phyloP scores from a whole-genome alignment of 129 eudicot species.

The Centella asiatica region DNA sequence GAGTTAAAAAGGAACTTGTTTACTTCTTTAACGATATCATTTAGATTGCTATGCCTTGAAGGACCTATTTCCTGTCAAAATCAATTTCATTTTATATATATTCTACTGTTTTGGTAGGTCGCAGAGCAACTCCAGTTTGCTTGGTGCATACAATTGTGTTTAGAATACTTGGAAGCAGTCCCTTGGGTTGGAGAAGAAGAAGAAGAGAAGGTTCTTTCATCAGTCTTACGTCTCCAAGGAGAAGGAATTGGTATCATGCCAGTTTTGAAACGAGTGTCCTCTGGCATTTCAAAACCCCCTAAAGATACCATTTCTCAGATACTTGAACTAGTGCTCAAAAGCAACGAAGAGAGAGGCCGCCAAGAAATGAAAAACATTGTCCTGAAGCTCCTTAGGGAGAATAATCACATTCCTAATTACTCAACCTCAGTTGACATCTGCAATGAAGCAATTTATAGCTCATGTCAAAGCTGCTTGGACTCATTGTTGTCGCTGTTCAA shows the following conservation, averaged over 20 bases:
- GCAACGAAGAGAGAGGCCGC: conserved; percentile 76
- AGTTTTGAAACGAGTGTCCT: conserved; percentile 73
- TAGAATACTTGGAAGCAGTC: conserved; percentile 90
- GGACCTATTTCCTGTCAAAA: too few relatives aligned
- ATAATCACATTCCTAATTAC: conserved; percentile 36
- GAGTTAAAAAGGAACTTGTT: too few relatives aligned
- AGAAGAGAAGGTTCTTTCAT: conserved; percentile 85
- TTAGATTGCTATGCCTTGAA: too few relatives aligned
- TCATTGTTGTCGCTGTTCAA: conserved; percentile 45
- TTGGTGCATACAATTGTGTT: conserved; percentile 66
- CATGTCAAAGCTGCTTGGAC: conserved; percentile 51
- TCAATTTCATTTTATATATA: too few relatives aligned
- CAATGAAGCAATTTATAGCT: conserved; percentile 50
- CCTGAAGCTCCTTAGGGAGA: conserved; percentile 71
- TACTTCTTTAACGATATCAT: too few relatives aligned
- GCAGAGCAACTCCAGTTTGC: conserved; percentile 70
- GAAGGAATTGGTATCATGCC: conserved; percentile 68
- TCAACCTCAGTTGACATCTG: conserved; percentile 47
- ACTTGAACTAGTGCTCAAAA: conserved; percentile 78
- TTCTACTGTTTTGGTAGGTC: conserved; percentile 52
- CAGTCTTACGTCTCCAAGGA: conserved; percentile 51
- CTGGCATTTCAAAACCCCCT: conserved; percentile 55
- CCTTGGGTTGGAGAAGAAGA: conserved; percentile 99
- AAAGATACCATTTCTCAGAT: conserved; percentile 77
- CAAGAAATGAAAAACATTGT: conserved; percentile 89